Conservation (phyloP, 768 basidiomycete genomes). For the Antrodiella citrinella region DNA sequence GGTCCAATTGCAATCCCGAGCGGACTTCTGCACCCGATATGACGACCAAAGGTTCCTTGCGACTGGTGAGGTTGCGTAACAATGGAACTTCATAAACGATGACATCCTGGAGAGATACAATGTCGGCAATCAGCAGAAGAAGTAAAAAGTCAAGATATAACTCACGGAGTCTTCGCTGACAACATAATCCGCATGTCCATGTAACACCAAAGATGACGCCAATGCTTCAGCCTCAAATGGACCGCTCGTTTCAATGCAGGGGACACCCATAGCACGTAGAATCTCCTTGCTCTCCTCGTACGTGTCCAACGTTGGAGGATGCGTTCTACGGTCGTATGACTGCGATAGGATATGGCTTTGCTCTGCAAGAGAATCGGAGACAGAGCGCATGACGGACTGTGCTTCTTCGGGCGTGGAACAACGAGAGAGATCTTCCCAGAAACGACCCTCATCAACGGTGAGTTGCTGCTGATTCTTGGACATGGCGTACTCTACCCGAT, state of each 20-base stretch:
- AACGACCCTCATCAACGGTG: slow-evolving; percentile 46
- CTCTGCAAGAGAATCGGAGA: slow-evolving; percentile 27
- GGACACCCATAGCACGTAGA: slow-evolving; percentile 74
- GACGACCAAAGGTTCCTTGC: slow-evolving; percentile 48
- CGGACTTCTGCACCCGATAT: slow-evolving; percentile 62
- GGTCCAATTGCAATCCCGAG: slow-evolving; percentile 44
- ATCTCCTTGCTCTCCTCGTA: slow-evolving; percentile 68
- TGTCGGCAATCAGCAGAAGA: not conserved
- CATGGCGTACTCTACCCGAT: slow-evolving; percentile 38
- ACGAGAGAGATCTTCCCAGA: slow-evolving; percentile 44
- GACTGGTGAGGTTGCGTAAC: slow-evolving; percentile 65
- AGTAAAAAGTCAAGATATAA: slow-evolving; percentile 3
- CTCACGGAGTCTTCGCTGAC: slow-evolving; percentile 84
- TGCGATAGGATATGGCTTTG: slow-evolving; percentile 51
- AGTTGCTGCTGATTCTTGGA: slow-evolving; percentile 58
- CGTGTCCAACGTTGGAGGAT: slow-evolving; percentile 53
- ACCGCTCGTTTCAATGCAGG: slow-evolving; percentile 58
- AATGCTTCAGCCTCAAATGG: slow-evolving; percentile 83
- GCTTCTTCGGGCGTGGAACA: slow-evolving; percentile 14
- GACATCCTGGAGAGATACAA: slow-evolving; percentile 48
- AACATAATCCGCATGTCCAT: slow-evolving; percentile 79
- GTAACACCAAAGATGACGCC: slow-evolving; percentile 66
- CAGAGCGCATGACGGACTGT: slow-evolving; percentile 14
- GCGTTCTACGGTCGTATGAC: slow-evolving; percentile 58
- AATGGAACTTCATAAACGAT: slow-evolving; percentile 78